Evolutionary conservation across 192 early-diverging fungal genomes (phyloP).

Genomic region (Borealophlyctis nickersoniae): DNA sequence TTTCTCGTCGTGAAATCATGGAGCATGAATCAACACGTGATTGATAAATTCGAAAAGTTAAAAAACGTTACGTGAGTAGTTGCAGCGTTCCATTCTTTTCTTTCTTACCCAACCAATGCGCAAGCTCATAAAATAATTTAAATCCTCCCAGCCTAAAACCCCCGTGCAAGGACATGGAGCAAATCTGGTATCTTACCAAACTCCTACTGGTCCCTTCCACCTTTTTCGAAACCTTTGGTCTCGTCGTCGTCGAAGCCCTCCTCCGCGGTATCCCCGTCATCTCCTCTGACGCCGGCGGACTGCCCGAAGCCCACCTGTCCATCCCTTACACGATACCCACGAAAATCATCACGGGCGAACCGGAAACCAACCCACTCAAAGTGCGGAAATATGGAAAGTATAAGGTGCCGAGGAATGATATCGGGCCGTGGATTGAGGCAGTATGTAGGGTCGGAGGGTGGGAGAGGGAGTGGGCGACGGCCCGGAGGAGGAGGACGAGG

Average conservation of each 20-base stretch:
- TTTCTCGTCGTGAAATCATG: slow-evolving; percentile 27
- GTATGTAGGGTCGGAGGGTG: too few species aligned
- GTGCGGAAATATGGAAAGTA: slow-evolving; percentile 12
- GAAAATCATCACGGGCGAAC: slow-evolving; percentile 14
- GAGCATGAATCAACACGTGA: slow-evolving; percentile 8
- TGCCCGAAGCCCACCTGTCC: slow-evolving; percentile 17
- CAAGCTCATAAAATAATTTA: too few species aligned
- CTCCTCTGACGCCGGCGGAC: slow-evolving; percentile 27
- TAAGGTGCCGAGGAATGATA: slow-evolving; percentile 16
- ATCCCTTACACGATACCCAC: slow-evolving; percentile 22
- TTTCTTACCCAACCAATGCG: too few species aligned
- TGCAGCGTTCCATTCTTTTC: too few species aligned
- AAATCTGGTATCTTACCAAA: slow-evolving; percentile 12
- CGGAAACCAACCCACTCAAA: slow-evolving; percentile 21
- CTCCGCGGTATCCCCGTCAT: slow-evolving; percentile 24
- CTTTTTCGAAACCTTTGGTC: slow-evolving; percentile 25
- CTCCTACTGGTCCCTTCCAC: slow-evolving; percentile 19
- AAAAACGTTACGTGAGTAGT: slow-evolving; percentile 20
- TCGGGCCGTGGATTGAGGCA: slow-evolving; percentile 17
- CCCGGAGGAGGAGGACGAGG: too few species aligned
- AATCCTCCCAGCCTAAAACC: too few species aligned
- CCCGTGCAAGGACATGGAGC: slow-evolving; percentile 14
- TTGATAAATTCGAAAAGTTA: slow-evolving; percentile 11
- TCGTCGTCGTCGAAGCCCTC: slow-evolving; percentile 28
- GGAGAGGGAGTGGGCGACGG: too few species aligned